Conservation (phyloP, 192 early-diverging fungal species). For the Chytriomyces sp. region DNA sequence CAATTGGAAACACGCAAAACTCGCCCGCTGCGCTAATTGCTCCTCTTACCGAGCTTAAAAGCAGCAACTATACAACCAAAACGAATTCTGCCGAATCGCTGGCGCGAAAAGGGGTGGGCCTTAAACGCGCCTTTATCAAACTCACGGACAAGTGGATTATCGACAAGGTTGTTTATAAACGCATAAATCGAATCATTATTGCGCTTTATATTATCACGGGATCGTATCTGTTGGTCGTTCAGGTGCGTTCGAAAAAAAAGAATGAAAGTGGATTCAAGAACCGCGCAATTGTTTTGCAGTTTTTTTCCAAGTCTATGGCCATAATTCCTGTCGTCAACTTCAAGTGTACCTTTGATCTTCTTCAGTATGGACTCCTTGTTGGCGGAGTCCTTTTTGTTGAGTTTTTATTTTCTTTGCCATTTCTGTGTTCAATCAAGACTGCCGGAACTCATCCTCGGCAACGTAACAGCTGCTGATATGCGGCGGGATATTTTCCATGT, state of each 20-base stretch:
- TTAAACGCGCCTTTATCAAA: neutral
- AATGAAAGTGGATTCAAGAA: neutral
- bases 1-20: no score
- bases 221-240: neutral
- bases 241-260: neutral
- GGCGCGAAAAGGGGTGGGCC: no score
- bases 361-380: constrained; percentile 3
- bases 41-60: neutral
- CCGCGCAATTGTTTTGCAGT: neutral
- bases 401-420: no score
- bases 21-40: neutral
- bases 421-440: no score
- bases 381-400: neutral
- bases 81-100: no score
- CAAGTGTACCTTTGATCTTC: constrained; percentile 5
- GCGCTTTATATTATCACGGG: neutral
- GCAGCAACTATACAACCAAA: no score
- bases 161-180: constrained; percentile 6
- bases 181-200: neutral
- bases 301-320: neutral
- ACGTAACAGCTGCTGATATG: neutral
- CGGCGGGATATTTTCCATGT: constrained; percentile 1
- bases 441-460: neutral
- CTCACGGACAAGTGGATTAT: constrained; percentile 7
- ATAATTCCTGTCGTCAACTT: neutral